Base-by-base conservation (phyloP, 768 basidiomycete genomes). In the Leucocoprinus sp. region DNA sequence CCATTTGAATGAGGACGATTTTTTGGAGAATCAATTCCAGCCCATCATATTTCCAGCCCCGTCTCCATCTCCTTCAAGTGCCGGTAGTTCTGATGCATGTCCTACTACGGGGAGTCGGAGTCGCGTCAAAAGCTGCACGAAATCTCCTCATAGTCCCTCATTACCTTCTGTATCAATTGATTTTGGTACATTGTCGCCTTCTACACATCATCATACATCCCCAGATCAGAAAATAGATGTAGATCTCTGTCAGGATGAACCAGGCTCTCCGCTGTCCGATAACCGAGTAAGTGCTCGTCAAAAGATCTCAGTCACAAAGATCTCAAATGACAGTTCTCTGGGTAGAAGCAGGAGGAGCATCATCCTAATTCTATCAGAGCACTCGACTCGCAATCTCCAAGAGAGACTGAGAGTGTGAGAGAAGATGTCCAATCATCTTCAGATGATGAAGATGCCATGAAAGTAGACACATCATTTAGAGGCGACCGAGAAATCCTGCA, bases 221-320 rank as follows among this genome's bases (percentile, higher is more conserved):
- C 19, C 14, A 31, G 31, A 7, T 12, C 31, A 31, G 11, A n/a
- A 12, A 31, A 31, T 15, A 27, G 49, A 53, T 9, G 28, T 42
- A 39, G 54, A 51, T 33, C 26, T 39, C 29, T 62, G 64, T 5
- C 56, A 51, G n/a, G 68, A 70, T 46, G 68, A 71, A 53, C 64
- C 71, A 6, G 61, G 62, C 2, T 60, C 63, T 38, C 31, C 51
- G 12, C 24, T 48, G 24, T 50, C 53, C 5, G 51, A 50, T 29
- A 53, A 54, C 11, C 31, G 42, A 26, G 45, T 42, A 12, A n/a
- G 39, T 27, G 31, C n/a, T 14, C 31, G n/a, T 12, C 11, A 4
- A n/a, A 31, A 7, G n/a, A 17, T 14, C 12, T 41, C 8, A n/a
- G 18, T 24, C 35, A 15, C 24, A 21, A 19, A 45, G 19, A 21